phyloP scores from a whole-genome alignment of 768 basidiomycete species.

The Neoboletus magnificus region DNA sequence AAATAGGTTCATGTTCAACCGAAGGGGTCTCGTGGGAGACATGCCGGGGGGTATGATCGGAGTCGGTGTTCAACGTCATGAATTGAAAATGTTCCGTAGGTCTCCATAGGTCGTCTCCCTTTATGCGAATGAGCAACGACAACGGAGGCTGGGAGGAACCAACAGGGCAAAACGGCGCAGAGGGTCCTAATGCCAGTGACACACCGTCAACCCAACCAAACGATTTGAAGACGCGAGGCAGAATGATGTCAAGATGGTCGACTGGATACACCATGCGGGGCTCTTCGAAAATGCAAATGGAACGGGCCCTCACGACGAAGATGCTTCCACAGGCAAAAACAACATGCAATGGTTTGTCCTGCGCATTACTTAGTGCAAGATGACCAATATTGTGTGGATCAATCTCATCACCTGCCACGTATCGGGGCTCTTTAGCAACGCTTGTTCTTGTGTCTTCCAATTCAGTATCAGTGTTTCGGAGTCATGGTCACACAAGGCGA shows the following conservation, averaged over 20 bases:
- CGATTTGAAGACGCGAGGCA: conserved; percentile 42
- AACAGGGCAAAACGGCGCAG: background rate
- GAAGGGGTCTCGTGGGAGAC: conserved; percentile 1
- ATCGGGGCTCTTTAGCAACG: conserved; percentile 41
- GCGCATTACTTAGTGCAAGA: conserved; percentile 19
- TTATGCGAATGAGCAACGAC: conserved; percentile 54
- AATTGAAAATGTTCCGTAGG: conserved; percentile 47
- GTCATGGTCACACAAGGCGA: conserved; percentile 53
- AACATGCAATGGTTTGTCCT: conserved; percentile 53
- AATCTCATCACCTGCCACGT: conserved; percentile 30
- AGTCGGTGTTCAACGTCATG: conserved; percentile 44
- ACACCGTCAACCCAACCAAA: conserved; percentile 71
- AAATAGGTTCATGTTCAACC: conserved; percentile 27
- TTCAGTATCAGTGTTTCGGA: conserved; percentile 53
- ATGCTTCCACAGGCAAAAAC: conserved; percentile 45
- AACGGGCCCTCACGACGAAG: conserved; percentile 58
- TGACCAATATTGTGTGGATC: background rate
- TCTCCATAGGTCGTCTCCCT: conserved; percentile 62
- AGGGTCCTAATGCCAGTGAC: conserved; percentile 32
- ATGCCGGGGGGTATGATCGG: background rate
- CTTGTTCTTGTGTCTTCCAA: conserved; percentile 48
- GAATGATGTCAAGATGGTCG: conserved; percentile 9
- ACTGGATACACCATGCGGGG: conserved; percentile 36
- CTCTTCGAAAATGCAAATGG: conserved; percentile 51
- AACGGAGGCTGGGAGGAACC: conserved; percentile 23